Evolutionary conservation across 305 asterid species (phyloP).

Genomic region (Fraxinus latifolia): DNA sequence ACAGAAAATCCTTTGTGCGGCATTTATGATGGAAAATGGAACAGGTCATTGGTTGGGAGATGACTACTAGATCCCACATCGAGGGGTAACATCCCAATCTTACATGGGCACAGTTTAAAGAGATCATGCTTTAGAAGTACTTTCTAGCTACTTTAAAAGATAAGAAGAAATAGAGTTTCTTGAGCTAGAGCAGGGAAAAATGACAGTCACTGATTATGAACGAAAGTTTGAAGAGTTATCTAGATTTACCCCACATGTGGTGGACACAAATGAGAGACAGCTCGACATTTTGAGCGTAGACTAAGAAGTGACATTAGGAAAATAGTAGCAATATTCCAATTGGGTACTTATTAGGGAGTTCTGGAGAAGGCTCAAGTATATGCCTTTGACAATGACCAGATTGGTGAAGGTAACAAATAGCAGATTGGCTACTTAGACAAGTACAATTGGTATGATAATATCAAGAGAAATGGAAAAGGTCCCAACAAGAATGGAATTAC

Average conservation of each 20-base stretch:
- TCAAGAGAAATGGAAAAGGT: no score
- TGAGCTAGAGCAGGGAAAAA: background rate
- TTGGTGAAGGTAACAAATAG: background rate
- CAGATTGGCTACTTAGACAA: background rate
- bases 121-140: background rate
- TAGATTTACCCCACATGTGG: background rate
- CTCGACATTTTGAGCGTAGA: background rate
- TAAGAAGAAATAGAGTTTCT: background rate
- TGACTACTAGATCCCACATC: background rate
- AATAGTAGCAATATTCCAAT: no score
- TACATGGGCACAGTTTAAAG: background rate
- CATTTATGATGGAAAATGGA: background rate
- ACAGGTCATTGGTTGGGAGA: background rate
- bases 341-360: background rate
- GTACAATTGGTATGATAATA: background rate
- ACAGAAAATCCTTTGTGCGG: background rate
- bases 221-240: background rate
- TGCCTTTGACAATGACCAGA: background rate
- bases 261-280: background rate
- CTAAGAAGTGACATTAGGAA: background rate
- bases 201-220: background rate
- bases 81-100: background rate
- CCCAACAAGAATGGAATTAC: background rate
- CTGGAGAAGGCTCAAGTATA: background rate
- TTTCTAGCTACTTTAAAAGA: background rate